phyloP scores from a whole-genome alignment of 139 green algal species.

The Coccomyxa sp. region DNA sequence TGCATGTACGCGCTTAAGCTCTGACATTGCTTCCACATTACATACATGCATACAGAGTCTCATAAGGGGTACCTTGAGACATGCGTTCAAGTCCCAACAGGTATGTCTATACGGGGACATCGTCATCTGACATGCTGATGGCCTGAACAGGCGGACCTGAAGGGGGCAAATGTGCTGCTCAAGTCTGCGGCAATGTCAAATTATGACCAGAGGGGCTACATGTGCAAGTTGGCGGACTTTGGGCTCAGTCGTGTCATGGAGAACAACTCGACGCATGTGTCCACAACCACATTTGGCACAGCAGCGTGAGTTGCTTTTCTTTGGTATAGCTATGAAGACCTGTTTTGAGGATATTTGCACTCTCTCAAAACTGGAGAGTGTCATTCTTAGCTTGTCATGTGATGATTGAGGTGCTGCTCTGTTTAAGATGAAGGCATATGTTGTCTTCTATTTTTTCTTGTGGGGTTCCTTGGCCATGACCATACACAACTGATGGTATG shows the following conservation, averaged over 20 bases:
- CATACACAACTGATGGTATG: background rate
- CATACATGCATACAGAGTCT: no score
- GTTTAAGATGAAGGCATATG: background rate
- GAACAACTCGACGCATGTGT: slow-evolving; percentile 29
- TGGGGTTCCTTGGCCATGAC: background rate
- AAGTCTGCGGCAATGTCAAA: background rate
- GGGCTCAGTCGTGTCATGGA: slow-evolving; percentile 34
- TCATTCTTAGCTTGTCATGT: background rate
- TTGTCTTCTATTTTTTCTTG: background rate
- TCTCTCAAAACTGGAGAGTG: background rate
- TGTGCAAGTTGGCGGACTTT: slow-evolving; percentile 34
- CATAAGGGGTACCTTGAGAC: no score
- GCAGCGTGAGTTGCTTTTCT: background rate
- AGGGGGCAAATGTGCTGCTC: background rate
- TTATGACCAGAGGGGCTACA: background rate
- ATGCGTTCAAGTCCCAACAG: no score
- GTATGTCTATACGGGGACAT: no score
- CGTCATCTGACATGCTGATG: no score
- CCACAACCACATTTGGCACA: slow-evolving; percentile 31
- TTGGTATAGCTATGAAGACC: background rate
- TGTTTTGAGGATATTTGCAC: background rate
- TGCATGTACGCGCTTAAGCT: slow-evolving; percentile 16
- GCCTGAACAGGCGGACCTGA: background rate
- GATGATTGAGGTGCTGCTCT: background rate
- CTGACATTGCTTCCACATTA: no score